phyloP scores from a whole-genome alignment of 371 early-diverging fungal species.

The Rhizopus sp. region DNA sequence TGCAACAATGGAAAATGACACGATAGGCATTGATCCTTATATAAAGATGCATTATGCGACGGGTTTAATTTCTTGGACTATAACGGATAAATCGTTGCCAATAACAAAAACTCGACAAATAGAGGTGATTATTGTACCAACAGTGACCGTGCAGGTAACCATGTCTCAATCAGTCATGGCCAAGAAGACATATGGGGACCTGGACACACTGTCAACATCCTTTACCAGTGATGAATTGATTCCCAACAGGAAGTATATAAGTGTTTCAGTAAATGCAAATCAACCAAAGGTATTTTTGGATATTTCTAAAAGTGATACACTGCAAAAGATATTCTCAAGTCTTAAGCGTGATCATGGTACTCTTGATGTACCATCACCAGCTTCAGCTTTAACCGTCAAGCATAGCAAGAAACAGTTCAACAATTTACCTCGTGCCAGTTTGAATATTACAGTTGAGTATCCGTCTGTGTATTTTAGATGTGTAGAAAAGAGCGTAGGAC shows the following conservation, averaged over 20 bases:
- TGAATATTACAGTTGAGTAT: slow-evolving; percentile 13
- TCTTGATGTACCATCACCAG: neutral
- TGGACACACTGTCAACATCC: slow-evolving; percentile 1
- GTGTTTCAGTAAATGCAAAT: slow-evolving; percentile 5
- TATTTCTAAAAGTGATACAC: neutral
- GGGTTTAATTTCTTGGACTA: slow-evolving; percentile 18
- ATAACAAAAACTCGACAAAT: slow-evolving; percentile 9
- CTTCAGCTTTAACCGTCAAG: neutral
- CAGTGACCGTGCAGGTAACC: slow-evolving; percentile 14
- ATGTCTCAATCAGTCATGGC: slow-evolving; percentile 20
- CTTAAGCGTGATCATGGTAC: neutral
- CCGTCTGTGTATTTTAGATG: slow-evolving; percentile 18
- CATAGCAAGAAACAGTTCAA: neutral
- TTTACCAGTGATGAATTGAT: slow-evolving; percentile 9
- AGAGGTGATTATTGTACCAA: slow-evolving; percentile 22
- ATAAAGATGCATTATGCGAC: slow-evolving; percentile 23
- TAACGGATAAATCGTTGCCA: slow-evolving; percentile 13
- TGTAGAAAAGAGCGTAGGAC: slow-evolving; percentile 4
- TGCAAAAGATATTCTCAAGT: slow-evolving; percentile 7
- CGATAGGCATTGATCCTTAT: slow-evolving; percentile 18
- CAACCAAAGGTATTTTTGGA: slow-evolving; percentile 17
- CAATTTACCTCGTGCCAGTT: slow-evolving; percentile 19
- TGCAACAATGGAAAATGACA: slow-evolving; percentile 8
- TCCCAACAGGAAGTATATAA: slow-evolving; percentile 19
- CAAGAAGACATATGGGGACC: neutral